Conservation (phyloP, 2,329 filamentous ascomycete species). For the Coniochaeta pulveracea region DNA sequence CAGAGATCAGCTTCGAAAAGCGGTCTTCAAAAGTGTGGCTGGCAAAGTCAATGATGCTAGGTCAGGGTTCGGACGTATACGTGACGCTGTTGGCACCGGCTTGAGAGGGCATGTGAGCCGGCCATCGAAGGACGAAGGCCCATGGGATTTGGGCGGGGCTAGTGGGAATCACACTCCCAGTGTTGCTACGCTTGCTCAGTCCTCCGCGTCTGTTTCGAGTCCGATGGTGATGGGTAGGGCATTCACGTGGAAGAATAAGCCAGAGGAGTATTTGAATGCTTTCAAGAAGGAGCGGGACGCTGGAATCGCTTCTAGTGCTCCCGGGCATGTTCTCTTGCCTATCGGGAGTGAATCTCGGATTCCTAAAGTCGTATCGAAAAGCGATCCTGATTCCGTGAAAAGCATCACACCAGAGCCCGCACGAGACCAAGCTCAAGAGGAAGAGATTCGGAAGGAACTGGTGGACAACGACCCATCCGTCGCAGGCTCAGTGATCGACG, state of each 20-base stretch:
- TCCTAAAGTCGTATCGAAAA: not conserved
- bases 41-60: constrained; percentile 71
- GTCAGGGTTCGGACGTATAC: constrained; percentile 74
- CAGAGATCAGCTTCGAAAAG: constrained; percentile 48
- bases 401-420: constrained; percentile 3
- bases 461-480: constrained; percentile 38
- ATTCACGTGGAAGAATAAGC: constrained; percentile 55
- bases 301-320: constrained; percentile 11
- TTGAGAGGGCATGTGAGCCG: constrained; percentile 41
- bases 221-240: constrained; percentile 32
- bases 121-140: constrained; percentile 46
- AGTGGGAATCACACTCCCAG: constrained; percentile 18
- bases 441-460: constrained; percentile 30
- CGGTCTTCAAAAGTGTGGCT: constrained; percentile 68
- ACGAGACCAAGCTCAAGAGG: too few species aligned
- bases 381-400: not conserved
- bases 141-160: too few species aligned
- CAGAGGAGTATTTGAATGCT: constrained; percentile 41
- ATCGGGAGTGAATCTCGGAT: constrained; percentile 5
- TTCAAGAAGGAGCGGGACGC: constrained; percentile 24
- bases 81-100: constrained; percentile 63
- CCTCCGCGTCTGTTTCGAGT: constrained; percentile 22
- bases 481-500: constrained; percentile 46
- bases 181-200: constrained; percentile 23
- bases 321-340: constrained; percentile 3